These are phyloP conservation scores for Trichophyton rubrum DNA, from an alignment of 2,329 filamentous ascomycete species.

Conservation along the genomic window DNA sequence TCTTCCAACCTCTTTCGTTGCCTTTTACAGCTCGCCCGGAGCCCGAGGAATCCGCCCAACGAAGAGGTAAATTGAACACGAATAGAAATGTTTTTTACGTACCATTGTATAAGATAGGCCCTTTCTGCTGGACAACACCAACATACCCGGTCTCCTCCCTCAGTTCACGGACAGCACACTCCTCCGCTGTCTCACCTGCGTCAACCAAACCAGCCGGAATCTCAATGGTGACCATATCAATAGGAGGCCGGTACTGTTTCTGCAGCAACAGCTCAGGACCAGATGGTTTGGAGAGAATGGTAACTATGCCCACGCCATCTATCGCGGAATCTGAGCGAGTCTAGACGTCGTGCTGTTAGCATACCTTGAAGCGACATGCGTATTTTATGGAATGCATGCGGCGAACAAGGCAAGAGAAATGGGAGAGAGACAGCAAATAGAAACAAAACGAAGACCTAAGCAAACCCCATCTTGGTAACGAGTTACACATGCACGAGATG, in stretches of 20 bases:
- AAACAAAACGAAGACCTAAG: too few species aligned
- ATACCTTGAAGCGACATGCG: not conserved
- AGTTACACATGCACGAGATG: not conserved
- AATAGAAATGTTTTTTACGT: conserved; percentile 13
- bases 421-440: too few species aligned
- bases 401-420: too few species aligned
- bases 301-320: conserved; percentile 48
- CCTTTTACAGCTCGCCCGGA: too few species aligned
- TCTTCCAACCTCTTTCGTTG: too few species aligned
- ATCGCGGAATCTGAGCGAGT: conserved; percentile 39
- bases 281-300: conserved; percentile 42
- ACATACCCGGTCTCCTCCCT: conserved; percentile 53
- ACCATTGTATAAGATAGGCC: conserved; percentile 36
- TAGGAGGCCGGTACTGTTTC: conserved; percentile 48
- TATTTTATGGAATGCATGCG: too few species aligned
- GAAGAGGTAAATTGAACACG: not conserved
- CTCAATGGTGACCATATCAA: conserved; percentile 47
- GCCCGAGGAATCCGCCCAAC: not conserved
- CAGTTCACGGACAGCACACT: conserved; percentile 46
- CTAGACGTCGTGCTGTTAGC: conserved; percentile 15
- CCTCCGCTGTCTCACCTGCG: conserved; percentile 42
- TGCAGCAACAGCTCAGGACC: conserved; percentile 42
- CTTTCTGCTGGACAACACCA: conserved; percentile 34
- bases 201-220: conserved; percentile 50
- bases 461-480: too few species aligned